Base-by-base conservation (phyloP, 371 early-diverging fungal genomes). In the Parasitella parasitica region DNA sequence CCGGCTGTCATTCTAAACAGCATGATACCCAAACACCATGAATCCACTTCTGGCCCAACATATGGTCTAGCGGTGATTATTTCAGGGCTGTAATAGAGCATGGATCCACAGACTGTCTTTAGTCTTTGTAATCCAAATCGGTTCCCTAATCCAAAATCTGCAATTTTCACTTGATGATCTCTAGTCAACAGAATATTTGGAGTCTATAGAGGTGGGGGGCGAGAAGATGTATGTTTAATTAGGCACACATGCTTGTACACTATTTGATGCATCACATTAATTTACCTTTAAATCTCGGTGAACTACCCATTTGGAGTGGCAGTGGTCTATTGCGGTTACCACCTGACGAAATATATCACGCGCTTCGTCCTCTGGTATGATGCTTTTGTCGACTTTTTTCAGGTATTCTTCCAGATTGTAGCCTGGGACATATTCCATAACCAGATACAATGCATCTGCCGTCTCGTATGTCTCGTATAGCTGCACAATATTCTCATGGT, bases 401-500 rank as follows among this genome's bases (percentile, higher is more conserved):
- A 87, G 43, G 57, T 86, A 75, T 61, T 87, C 84, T 53, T 86
- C 85, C 30, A 86, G 58, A 56, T 84, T 85, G 43, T 71, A 67
- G 0, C 84, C 86, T 61, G 71, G 76, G 13, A 87, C 72, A 61
- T 87, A 86, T 61, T 88, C 89, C 86, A 88, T 80, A 34, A 87
- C 73, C 28, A 94, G 70, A 64, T 89, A 91, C 13, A 94, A 80
- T 6, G 93, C 87, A 63, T 89, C 82, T 54, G 88, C 86, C 18
- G 96, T 96, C 67, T 92, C 94, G 58, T 91, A 91, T 9, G 96
- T 94, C 72, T 96, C 97, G 69, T 91, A 86, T 6, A 97, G 80
- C 59, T 88, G 87, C 28, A 97, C 93, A 60, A 97, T 90, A 69
- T 94, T 89, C 35, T 89, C 85, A 66, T 94, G 94, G 58, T 91